Evolutionary conservation across 75 land plant species (phyloP), one percentile per base, ranked within the genome.

Genomic region (Adiantum capillusveneris): DNA sequence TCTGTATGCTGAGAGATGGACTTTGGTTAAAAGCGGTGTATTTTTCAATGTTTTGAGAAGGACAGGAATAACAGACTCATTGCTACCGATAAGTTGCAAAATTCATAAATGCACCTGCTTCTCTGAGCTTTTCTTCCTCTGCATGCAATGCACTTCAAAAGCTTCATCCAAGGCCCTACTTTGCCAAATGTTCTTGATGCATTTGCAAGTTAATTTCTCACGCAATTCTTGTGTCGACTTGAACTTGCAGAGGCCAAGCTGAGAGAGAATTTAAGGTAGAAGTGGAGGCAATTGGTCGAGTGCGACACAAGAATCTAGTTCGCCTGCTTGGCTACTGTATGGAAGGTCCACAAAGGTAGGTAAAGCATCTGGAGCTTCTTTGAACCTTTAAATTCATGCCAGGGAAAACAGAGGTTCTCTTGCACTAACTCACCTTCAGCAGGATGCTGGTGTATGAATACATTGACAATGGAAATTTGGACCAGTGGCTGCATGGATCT

Each of bases 401-500:
- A 46, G 6, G 49, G n/a, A 20, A 46, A 6, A 46, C 49, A 46
- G 49, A 46, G 21, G 21, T 3, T 17, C 17, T n/a, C 49, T 46
- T 17, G 42, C 13, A 9, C 14, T 46, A 34, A 34, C 17, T 29
- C 2, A 16, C 51, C 30, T 27, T 24, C 28, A 65, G 22, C 74
- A 87, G 87, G 76, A 87, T 87, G 87, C 87, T 87, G 56, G 92
- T 87, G 9, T 87, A 87, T 45, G 92, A 87, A 63, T 87, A 81
- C 65, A 78, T 87, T 58, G 84, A 87, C 60, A 87, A 87, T 70
- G 92, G 92, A 6, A 87, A 87, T 80, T 56, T 87, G 65, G 92
- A 84, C 29, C 87, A 87, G 45, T 87, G 92, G 92, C 82, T 87
- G 18, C 92, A 87, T 60, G 92, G 92, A 1, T 79, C 79, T 36